Evolutionary conservation across 1,284 basidiomycete species (phyloP).

Genomic region (Ustilago trichophora): DNA sequence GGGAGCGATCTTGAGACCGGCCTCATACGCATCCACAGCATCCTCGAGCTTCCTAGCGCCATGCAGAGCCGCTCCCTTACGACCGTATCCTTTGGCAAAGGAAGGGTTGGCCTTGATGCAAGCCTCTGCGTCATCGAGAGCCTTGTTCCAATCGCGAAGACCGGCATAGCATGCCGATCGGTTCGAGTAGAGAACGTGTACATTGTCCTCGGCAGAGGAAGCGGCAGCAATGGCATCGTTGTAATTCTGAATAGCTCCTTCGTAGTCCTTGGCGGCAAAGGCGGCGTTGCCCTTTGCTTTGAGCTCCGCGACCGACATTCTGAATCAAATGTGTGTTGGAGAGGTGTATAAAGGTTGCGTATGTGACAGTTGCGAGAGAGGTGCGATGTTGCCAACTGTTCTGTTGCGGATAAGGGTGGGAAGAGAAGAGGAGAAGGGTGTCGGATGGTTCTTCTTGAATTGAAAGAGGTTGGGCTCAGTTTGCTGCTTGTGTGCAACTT

Average conservation of each 20-base stretch:
- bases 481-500: too few relatives aligned
- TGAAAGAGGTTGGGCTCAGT: too few relatives aligned
- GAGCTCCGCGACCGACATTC: slow-evolving; percentile 63
- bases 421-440: not conserved
- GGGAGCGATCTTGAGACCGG: slow-evolving; percentile 79
- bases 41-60: slow-evolving; percentile 81
- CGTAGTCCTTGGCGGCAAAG: slow-evolving; percentile 64
- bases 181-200: slow-evolving; percentile 91
- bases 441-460: too few relatives aligned
- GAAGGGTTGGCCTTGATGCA: slow-evolving; percentile 78
- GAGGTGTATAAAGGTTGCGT: not conserved
- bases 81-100: slow-evolving; percentile 90
- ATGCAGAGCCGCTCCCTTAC: slow-evolving; percentile 94
- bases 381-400: not conserved
- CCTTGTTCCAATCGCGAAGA: slow-evolving; percentile 79
- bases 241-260: slow-evolving; percentile 60
- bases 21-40: slow-evolving; percentile 82
- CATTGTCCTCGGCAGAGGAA: slow-evolving; percentile 59
- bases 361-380: too few relatives aligned
- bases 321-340: not conserved
- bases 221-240: slow-evolving; percentile 62
- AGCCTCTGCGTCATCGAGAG: slow-evolving; percentile 86
- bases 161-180: slow-evolving; percentile 88
- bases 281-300: slow-evolving; percentile 66
- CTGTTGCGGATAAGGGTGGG: not conserved